Base-by-base conservation (phyloP, 1,139 yeast species). In the Debaryomyces subglobosus region DNA sequence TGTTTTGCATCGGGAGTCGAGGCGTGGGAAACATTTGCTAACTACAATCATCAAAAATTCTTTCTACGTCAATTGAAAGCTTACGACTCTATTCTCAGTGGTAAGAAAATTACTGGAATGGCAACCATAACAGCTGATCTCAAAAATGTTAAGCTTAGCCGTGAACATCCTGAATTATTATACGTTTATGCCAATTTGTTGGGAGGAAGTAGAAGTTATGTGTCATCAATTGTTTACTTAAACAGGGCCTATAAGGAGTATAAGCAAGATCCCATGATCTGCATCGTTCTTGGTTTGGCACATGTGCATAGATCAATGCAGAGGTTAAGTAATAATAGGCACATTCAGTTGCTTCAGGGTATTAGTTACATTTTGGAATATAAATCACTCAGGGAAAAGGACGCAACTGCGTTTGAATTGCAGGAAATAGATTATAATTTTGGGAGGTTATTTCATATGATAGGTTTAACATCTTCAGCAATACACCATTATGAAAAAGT, bases 241-340 rank as follows among this genome's bases (percentile, higher is more conserved):
- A 77, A 80, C 35, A 81, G 86, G 56, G 83, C 81, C 35, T 89
- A 82, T 67, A 82, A 71, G 65, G 77, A 77, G 23, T 81, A 78
- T 49, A 85, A 86, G 40, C 71, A 81, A 43, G 97, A 94, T 54
- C 96, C 97, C 0, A 81, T 89, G 74, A 72, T 94, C 1, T 78
- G 91, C 53, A 72, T 94, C 33, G 68, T 88, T 23, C 72, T 89
- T 46, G 97, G 95, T 0, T 68, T 94, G 37, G 84, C 92, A 0
- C 94, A 92, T 65, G 72, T 91, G n/a, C 97, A 92, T 59, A 77
- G 99, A 36, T 87, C 98, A 0, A 85, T 92, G 85, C 98, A 94
- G 65, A 76, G 99, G 54, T 82, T 89, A 49, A 85, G 96, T 12
- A 77, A 85, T 9, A 90, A 90, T 64, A 79, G 98, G 50, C 97